Base-by-base conservation (phyloP, 148 eudicot species). In the Spergularia marina region DNA sequence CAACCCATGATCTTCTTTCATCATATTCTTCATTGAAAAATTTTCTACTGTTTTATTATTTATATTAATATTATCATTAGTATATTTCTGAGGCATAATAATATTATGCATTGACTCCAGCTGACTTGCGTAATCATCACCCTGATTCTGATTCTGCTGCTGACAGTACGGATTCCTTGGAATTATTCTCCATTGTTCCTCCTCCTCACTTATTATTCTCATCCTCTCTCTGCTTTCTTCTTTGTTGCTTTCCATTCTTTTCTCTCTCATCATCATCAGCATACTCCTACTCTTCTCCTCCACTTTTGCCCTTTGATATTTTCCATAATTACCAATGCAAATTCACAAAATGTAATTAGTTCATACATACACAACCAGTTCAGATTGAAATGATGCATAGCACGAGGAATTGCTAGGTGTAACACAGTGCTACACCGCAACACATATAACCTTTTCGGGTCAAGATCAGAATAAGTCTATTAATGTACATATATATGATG, bases 71-170 rank as follows among this genome's bases (percentile, higher is more conserved):
- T 66, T 30, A 30, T 30, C 1, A 30, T 30, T 30, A 30, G 36
- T 2, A 30, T 30, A 30, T 30, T 30, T 75, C 66, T 70, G 65
- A 70, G 39, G 53, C 55, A 70, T 80, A 63, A 70, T 74, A 58
- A 70, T 63, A 74, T 70, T 69, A n/a, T 52, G 40, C 53, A 71
- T 80, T 75, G 83, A 80, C 83, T 70, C 78, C 49, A 18, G 55
- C 75, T 75, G 83, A 75, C 58, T 71, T 41, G 30, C 64, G 79
- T 75, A 80, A 79, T 79, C 63, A 80, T 80, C 70, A 70, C 51
- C 55, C 44, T 55, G 73, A 25, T 52, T 51, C 39, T 69, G 58
- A 21, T 52, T 51, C 39, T 69, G 58, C 17, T 23, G 73, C 58
- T 36, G 18, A 7, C 68, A 25, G 58, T 68, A 39, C 21, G 23